Evolutionary conservation across 306 rosid species (phyloP).

Genomic region (Calophaca sinica): DNA sequence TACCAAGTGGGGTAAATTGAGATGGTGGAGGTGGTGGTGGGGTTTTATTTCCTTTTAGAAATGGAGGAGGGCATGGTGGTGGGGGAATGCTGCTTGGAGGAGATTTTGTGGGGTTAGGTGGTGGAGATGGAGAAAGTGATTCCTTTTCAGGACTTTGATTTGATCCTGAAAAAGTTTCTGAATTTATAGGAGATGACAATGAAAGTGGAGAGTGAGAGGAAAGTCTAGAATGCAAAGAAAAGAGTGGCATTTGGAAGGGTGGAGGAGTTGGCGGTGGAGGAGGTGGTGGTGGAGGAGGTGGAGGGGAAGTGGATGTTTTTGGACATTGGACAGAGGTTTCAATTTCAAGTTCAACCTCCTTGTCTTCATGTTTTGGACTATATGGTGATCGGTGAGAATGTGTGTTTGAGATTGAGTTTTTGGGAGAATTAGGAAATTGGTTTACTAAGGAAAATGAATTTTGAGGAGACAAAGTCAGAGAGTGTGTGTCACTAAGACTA

Average conservation of each 20-base stretch:
- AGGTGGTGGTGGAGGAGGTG: conserved; percentile 61
- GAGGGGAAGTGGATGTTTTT: conserved; percentile 37
- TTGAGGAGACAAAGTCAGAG: conserved; percentile 53
- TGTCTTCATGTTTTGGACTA: conserved; percentile 45
- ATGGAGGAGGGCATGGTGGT: conserved; percentile 89
- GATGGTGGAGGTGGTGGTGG: conserved; percentile 83
- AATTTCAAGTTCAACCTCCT: conserved; percentile 39
- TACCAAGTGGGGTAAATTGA: conserved; percentile 70
- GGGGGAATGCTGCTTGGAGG: conserved; percentile 64
- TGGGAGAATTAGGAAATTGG: conserved; percentile 33
- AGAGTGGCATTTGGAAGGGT: conserved; percentile 47
- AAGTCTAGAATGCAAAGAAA: conserved; percentile 52
- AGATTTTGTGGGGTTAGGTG: conserved; percentile 44
- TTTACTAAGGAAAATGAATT: conserved; percentile 42
- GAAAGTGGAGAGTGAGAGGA: conserved; percentile 66
- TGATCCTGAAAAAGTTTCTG: conserved; percentile 55
- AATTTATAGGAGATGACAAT: conserved; percentile 64
- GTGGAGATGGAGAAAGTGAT: conserved; percentile 46
- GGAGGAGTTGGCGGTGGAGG: conserved; percentile 65
- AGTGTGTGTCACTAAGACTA: conserved; percentile 53
- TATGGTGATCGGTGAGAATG: conserved; percentile 46
- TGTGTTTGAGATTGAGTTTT: conserved; percentile 42
- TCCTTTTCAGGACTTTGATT: conserved; percentile 50
- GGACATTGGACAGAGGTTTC: conserved; percentile 40
- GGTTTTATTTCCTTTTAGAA: conserved; percentile 53